Conservation (phyloP, 495 filamentous ascomycete genomes). For the Podospora conica region DNA sequence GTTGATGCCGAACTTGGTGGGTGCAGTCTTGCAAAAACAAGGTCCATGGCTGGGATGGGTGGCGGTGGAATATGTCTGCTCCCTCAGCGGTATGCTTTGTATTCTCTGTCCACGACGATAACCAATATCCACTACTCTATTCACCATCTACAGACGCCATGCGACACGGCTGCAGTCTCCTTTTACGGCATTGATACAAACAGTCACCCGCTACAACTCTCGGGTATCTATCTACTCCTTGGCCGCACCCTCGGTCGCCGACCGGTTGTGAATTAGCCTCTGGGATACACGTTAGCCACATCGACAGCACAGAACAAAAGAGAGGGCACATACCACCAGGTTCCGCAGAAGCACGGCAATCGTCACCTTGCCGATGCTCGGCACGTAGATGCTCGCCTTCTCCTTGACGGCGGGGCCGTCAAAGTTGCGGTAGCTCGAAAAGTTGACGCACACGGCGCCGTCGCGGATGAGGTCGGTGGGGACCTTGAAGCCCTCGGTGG, state of each 20-base stretch:
- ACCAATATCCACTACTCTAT: neutral
- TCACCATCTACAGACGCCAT: neutral
- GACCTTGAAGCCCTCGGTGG: conserved; percentile 77
- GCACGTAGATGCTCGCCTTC: conserved; percentile 93
- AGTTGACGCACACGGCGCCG: conserved; percentile 94
- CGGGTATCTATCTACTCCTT: neutral
- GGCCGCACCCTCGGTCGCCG: neutral
- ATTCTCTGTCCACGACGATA: neutral
- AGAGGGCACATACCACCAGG: conserved; percentile 59
- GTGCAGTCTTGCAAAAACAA: neutral
- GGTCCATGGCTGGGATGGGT: neutral
- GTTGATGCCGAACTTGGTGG: neutral
- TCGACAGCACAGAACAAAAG: neutral
- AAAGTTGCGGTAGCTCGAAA: conserved; percentile 96
- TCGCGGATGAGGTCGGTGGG: conserved; percentile 74
- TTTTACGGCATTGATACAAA: neutral
- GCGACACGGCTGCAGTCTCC: neutral
- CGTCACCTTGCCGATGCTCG: conserved; percentile 94
- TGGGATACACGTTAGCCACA: conserved; percentile 6
- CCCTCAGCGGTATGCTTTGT: neutral
- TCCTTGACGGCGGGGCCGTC: conserved; percentile 73
- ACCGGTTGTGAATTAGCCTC: conserved; percentile 40
- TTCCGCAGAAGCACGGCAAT: conserved; percentile 89
- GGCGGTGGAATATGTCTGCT: neutral
- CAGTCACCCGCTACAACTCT: neutral